A percentile compares a stretch with the other conserved stretches of the same genome.
Evolutionary conservation across 305 asterid genomes (phyloP).

Genomic region (Fraxinus albicans): DNA sequence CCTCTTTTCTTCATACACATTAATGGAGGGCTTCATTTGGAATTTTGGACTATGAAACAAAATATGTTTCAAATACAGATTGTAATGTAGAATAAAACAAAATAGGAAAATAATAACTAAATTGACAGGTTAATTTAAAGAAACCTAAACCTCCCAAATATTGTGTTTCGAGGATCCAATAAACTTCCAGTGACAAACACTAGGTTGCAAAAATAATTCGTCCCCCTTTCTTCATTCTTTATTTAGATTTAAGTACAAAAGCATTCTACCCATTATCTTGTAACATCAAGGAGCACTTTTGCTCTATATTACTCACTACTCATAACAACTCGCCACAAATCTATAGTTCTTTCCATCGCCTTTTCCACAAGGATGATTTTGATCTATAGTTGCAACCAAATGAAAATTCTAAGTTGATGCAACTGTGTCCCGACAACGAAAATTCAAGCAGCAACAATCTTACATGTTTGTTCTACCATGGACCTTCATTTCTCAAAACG

Average conservation of each 20-base stretch:
- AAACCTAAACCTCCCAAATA: not conserved
- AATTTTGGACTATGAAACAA: not conserved
- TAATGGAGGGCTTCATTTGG: not conserved
- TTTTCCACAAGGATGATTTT: slow-evolving; percentile 68
- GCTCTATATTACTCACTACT: not conserved
- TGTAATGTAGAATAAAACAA: not conserved
- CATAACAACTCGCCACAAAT: not conserved
- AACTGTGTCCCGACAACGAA: slow-evolving; percentile 85
- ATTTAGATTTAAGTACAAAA: not conserved
- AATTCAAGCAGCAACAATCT: slow-evolving; percentile 93
- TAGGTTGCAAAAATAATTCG: not conserved
- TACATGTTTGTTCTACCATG: not conserved
- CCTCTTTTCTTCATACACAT: not conserved
- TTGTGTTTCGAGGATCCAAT: not conserved
- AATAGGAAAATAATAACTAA: not conserved
- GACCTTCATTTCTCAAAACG: not conserved
- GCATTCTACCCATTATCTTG: not conserved
- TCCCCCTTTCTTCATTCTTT: not conserved
- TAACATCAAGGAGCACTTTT: not conserved
- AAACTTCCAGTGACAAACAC: not conserved
- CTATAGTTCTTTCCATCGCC: slow-evolving; percentile 61
- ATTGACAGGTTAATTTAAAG: not conserved
- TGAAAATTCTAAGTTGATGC: slow-evolving; percentile 93
- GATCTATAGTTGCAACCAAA: slow-evolving; percentile 68
- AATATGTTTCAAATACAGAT: not conserved